phyloP scores from a whole-genome alignment of 1,284 basidiomycete species.

The Entoloma clypeatum region DNA sequence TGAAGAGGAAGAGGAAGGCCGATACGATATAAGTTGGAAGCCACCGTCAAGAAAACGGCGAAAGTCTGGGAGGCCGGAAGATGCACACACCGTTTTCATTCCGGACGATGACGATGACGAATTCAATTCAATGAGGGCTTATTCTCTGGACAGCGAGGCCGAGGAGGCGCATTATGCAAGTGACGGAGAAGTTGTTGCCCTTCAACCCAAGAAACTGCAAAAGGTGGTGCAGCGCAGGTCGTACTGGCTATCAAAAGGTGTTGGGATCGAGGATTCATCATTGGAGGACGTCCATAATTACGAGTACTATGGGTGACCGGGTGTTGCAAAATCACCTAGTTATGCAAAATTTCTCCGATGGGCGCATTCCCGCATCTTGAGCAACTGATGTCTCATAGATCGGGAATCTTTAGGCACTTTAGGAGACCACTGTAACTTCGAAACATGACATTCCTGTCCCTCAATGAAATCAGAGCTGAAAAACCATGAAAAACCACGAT shows the following conservation, averaged over 20 bases:
- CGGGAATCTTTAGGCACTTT: too few species aligned
- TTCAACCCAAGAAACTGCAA: conserved; percentile 11
- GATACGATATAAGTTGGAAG: conserved; percentile 46
- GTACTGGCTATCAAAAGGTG: conserved; percentile 47
- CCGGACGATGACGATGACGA: conserved; percentile 31
- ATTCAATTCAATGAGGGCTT: conserved; percentile 3
- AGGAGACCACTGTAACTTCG: too few species aligned
- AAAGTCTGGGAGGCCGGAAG: conserved; percentile 33
- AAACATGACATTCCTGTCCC: too few species aligned
- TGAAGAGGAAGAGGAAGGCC: conserved; percentile 44
- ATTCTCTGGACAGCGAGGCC: conserved; percentile 22
- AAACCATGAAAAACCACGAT: too few species aligned
- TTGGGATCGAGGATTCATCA: conserved; percentile 22
- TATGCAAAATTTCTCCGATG: too few species aligned
- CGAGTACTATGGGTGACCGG: conserved; percentile 2
- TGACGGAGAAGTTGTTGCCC: conserved; percentile 16
- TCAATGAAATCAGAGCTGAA: too few species aligned
- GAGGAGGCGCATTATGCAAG: conserved; percentile 31
- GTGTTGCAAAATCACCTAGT: conserved; percentile 7
- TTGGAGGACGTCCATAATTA: too few species aligned
- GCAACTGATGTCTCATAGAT: too few species aligned
- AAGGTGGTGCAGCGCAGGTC: conserved; percentile 31
- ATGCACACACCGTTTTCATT: conserved; percentile 44
- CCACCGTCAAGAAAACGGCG: conserved; percentile 48
- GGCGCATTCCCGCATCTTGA: too few species aligned